phyloP scores from a whole-genome alignment of 2,329 filamentous ascomycete species.

The Colletotrichum theobromicola region DNA sequence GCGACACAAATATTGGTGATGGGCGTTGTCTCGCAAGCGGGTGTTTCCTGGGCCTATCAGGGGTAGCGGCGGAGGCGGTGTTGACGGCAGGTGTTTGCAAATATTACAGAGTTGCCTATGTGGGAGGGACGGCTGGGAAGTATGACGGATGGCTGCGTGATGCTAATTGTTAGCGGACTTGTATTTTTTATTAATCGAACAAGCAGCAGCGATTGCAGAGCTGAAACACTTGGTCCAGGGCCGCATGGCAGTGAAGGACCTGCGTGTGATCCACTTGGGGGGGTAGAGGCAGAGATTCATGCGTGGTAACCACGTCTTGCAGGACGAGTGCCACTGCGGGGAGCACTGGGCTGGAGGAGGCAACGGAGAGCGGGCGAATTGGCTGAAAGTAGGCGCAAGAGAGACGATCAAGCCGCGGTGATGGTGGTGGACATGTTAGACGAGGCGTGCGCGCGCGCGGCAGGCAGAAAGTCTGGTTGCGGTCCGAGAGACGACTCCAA shows the following conservation, averaged over 20 bases:
- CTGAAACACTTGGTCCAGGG: conserved; percentile 22
- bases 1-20: conserved; percentile 12
- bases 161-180: conserved; percentile 9
- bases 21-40: conserved; percentile 5
- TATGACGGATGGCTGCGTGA: conserved; percentile 21
- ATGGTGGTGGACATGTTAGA: neutral
- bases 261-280: conserved; percentile 21
- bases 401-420: neutral
- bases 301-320: conserved; percentile 14
- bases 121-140: neutral
- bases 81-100: conserved; percentile 11
- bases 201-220: conserved; percentile 11
- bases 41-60: conserved; percentile 12
- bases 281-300: conserved; percentile 19
- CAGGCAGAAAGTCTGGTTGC: neutral
- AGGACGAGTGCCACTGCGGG: conserved; percentile 8
- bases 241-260: conserved; percentile 21
- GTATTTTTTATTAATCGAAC: neutral
- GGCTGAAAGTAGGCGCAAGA: neutral
- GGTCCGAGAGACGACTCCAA: neutral
- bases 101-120: conserved; percentile 20
- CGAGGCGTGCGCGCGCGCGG: neutral
- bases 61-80: neutral
- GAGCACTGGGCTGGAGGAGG: neutral
- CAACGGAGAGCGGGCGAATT: neutral